These are phyloP conservation scores for Aspergillus tubingensis DNA, from an alignment of 2,329 filamentous ascomycete genomes.

Conservation along the genomic window DNA sequence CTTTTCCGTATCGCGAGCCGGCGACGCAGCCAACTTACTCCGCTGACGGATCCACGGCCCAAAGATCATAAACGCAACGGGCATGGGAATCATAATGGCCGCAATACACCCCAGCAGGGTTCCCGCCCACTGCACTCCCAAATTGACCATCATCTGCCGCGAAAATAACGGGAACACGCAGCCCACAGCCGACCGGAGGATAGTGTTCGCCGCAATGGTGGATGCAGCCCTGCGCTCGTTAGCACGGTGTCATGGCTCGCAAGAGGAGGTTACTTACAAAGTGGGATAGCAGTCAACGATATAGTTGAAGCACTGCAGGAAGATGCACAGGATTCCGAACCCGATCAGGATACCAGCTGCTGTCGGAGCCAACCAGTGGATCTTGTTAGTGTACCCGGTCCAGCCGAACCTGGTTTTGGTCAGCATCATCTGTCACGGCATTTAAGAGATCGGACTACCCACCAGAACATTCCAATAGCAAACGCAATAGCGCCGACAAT, in stretches of 20 bases:
- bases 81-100: constrained; percentile 41
- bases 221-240: constrained; percentile 37
- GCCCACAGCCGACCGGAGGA: constrained; percentile 41
- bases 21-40: constrained; percentile 29
- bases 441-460: neutral
- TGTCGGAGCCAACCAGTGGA: constrained; percentile 39
- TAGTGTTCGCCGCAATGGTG: constrained; percentile 43
- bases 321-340: constrained; percentile 37
- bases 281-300: constrained; percentile 45
- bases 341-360: constrained; percentile 33
- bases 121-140: constrained; percentile 43
- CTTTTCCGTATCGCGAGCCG: constrained; percentile 12
- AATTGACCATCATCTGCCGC: constrained; percentile 41
- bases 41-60: constrained; percentile 34
- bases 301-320: constrained; percentile 41
- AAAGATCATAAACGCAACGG: constrained; percentile 34
- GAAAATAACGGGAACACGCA: constrained; percentile 45
- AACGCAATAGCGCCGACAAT: constrained; percentile 38
- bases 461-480: constrained; percentile 42
- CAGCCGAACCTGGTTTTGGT: constrained; percentile 31
- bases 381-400: constrained; percentile 34
- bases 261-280: constrained; percentile 33
- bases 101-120: constrained; percentile 43
- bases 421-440: neutral
- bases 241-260: neutral